phyloP scores from a whole-genome alignment of 768 basidiomycete species.

The Rhodotorula graminis region DNA sequence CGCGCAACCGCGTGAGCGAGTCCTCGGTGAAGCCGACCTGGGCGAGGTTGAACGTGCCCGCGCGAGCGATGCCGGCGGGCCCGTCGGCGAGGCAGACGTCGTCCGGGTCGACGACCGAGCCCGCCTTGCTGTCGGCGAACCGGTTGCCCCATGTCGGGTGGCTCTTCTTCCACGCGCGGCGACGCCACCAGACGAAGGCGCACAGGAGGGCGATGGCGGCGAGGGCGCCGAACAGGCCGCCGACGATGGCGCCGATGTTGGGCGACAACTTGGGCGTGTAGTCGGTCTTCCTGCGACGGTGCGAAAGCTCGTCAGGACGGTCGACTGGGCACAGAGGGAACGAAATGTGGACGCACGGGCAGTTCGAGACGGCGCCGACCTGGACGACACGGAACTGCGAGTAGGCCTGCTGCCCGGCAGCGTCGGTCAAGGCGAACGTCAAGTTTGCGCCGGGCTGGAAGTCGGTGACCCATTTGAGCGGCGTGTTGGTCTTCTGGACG shows the following conservation, averaged over 20 bases:
- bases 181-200: conserved; percentile 6
- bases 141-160: background rate
- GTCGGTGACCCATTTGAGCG: background rate
- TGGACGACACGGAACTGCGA: conserved; percentile 19
- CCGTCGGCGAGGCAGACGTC: background rate
- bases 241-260: conserved; percentile 12
- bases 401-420: conserved; percentile 1
- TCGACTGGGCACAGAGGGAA: too few relatives aligned
- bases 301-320: background rate
- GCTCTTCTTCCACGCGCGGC: background rate
- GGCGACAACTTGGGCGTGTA: background rate
- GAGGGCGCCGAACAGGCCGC: conserved; percentile 13
- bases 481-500: background rate
- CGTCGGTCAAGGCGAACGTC: conserved; percentile 18
- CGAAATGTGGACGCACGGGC: conserved; percentile 21
- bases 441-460: conserved; percentile 21
- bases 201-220: background rate
- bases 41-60: conserved; percentile 28
- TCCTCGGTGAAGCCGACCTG: conserved; percentile 21
- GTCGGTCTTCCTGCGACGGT: conserved; percentile 7
- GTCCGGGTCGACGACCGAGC: background rate
- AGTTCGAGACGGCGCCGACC: background rate
- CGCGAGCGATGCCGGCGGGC: background rate
- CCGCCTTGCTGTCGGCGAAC: background rate
- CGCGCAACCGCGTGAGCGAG: conserved; percentile 5